Conservation (phyloP, 768 basidiomycete genomes). For the Suillus paluster region DNA sequence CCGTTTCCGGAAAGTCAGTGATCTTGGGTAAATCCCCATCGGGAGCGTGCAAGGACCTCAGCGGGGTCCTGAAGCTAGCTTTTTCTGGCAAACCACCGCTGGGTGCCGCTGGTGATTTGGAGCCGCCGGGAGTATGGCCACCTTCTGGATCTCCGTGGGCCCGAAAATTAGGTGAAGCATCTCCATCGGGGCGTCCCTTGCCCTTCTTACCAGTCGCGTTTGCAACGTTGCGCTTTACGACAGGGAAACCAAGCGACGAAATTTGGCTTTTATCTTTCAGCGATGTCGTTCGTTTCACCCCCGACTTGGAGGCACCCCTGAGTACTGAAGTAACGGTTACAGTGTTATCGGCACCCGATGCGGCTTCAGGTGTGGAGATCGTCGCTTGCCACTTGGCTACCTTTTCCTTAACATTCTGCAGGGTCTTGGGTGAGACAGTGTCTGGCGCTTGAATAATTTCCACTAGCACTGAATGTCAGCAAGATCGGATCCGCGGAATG, state of each 20-base stretch:
- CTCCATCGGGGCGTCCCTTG: slow-evolving; percentile 12
- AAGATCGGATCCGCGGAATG: neutral
- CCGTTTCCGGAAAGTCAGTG: slow-evolving; percentile 41
- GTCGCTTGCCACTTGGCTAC: slow-evolving; percentile 41
- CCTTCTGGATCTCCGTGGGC: slow-evolving; percentile 12
- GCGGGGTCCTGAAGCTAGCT: slow-evolving; percentile 3
- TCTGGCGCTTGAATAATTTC: slow-evolving; percentile 12
- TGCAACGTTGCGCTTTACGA: slow-evolving; percentile 43
- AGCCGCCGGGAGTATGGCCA: slow-evolving; percentile 15
- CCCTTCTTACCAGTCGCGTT: slow-evolving; percentile 27
- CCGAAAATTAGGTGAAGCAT: slow-evolving; percentile 8
- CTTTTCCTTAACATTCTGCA: slow-evolving; percentile 38
- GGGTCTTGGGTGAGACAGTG: slow-evolving; percentile 28
- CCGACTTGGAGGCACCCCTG: slow-evolving; percentile 13
- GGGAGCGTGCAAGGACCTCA: slow-evolving; percentile 10
- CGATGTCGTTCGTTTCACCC: neutral
- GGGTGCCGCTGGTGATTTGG: slow-evolving; percentile 16
- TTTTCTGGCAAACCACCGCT: slow-evolving; percentile 9
- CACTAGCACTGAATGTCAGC: slow-evolving; percentile 3
- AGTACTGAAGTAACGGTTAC: slow-evolving; percentile 12
- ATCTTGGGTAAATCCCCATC: slow-evolving; percentile 29
- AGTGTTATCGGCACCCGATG: slow-evolving; percentile 4
- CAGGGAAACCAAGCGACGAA: slow-evolving; percentile 46
- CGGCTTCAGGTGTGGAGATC: slow-evolving; percentile 18
- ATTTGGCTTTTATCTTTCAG: slow-evolving; percentile 17